Conservation (phyloP, 768 basidiomycete genomes). For the Lyophyllum decastes region DNA sequence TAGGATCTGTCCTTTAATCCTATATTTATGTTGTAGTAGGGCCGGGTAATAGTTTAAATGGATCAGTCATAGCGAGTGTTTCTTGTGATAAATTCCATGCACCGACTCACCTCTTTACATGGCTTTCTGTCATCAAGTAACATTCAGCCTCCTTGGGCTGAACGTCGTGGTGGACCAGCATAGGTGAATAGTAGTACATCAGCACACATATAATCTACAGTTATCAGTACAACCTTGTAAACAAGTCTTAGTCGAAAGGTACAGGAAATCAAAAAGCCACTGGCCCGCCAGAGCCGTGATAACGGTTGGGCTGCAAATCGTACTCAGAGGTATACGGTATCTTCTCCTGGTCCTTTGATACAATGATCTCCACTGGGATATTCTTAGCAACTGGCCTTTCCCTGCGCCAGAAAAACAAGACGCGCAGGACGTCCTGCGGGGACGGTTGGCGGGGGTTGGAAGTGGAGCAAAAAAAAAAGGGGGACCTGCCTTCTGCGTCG, state of each 20-base stretch:
- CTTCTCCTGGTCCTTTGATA: slow-evolving; percentile 6
- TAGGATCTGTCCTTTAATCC: too few relatives aligned
- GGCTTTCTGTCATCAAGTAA: too few relatives aligned
- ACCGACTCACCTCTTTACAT: too few relatives aligned
- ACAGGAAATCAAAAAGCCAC: too few relatives aligned
- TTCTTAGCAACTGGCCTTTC: background rate
- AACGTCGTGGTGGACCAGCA: too few relatives aligned
- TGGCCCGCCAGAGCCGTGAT: background rate
- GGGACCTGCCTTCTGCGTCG: slow-evolving; percentile 43
- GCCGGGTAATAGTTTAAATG: too few relatives aligned
- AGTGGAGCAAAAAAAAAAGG: background rate
- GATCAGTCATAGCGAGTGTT: too few relatives aligned
- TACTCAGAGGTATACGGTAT: background rate
- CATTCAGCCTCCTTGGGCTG: too few relatives aligned
- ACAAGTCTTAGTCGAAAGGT: background rate
- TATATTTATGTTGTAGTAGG: too few relatives aligned
- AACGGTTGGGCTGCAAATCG: background rate
- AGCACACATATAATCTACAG: too few relatives aligned
- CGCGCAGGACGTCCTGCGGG: slow-evolving; percentile 38
- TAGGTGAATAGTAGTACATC: background rate
- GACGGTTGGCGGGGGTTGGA: background rate
- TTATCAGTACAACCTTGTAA: background rate
- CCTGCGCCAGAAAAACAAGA: slow-evolving; percentile 36
- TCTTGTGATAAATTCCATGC: too few relatives aligned
- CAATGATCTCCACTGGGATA: background rate